phyloP scores from a whole-genome alignment of 768 basidiomycete species.

The Rhodocollybia butyracea region DNA sequence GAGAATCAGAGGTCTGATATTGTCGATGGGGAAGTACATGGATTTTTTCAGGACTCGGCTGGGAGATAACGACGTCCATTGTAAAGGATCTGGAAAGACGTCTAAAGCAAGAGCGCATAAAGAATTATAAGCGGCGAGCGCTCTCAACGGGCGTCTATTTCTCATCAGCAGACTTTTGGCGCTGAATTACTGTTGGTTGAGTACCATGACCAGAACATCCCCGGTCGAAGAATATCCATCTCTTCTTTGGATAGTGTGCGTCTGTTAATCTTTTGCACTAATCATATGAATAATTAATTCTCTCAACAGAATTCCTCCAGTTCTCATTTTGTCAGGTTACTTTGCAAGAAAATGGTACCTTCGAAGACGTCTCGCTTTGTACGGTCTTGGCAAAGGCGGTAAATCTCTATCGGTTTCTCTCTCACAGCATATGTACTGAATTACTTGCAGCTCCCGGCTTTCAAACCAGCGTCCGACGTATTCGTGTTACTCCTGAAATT shows the following conservation, averaged over 20 bases:
- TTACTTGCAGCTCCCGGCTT: slow-evolving; percentile 41
- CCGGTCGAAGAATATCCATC: slow-evolving; percentile 33
- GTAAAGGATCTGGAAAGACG: neutral
- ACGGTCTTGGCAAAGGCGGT: slow-evolving; percentile 61
- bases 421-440: neutral
- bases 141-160: neutral
- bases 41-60: slow-evolving; percentile 50
- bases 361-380: slow-evolving; percentile 36
- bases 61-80: slow-evolving; percentile 44
- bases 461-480: slow-evolving; percentile 47
- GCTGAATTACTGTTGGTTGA: neutral
- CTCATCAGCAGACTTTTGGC: too few species aligned
- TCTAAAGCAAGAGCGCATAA: too few species aligned
- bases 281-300: neutral
- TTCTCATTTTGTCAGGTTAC: slow-evolving; percentile 42
- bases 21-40: slow-evolving; percentile 73
- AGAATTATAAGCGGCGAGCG: too few species aligned
- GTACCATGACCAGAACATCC: neutral
- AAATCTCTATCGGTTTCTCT: slow-evolving; percentile 9
- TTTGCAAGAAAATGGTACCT: slow-evolving; percentile 49
- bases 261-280: neutral
- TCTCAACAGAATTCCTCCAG: slow-evolving; percentile 38
- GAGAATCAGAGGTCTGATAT: slow-evolving; percentile 62
- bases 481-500: slow-evolving; percentile 53
- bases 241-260: slow-evolving; percentile 43